Conservation (phyloP, 192 early-diverging fungal genomes). For the Lunasporangiospora selenospora region DNA sequence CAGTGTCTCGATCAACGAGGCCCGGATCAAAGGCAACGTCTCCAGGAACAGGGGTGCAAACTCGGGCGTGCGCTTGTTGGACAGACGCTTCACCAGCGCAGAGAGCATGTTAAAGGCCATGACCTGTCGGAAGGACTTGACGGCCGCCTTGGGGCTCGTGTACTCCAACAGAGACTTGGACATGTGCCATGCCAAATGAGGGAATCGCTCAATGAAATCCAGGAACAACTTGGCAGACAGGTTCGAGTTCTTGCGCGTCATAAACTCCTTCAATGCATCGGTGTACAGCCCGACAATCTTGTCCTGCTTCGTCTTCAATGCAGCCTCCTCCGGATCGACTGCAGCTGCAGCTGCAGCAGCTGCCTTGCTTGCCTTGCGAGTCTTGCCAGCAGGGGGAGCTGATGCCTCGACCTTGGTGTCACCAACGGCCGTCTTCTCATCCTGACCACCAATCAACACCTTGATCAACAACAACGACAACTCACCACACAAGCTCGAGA, state of each 20-base stretch:
- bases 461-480: constrained; percentile 66
- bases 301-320: constrained; percentile 35
- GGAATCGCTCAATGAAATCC: constrained; percentile 65
- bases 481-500: constrained; percentile 58
- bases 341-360: constrained; percentile 8
- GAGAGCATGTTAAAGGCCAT: constrained; percentile 61
- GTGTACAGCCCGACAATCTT: constrained; percentile 61
- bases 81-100: constrained; percentile 49
- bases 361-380: constrained; percentile 13
- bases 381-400: constrained; percentile 29
- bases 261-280: constrained; percentile 70
- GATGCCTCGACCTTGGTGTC: constrained; percentile 33
- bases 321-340: constrained; percentile 16
- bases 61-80: constrained; percentile 46
- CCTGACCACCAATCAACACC: constrained; percentile 59
- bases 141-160: constrained; percentile 55
- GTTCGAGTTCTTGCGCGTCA: constrained; percentile 76
- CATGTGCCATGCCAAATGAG: constrained; percentile 66
- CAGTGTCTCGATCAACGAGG: constrained; percentile 49
- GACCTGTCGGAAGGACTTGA: constrained; percentile 71
- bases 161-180: constrained; percentile 61
- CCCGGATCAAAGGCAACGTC: constrained; percentile 41
- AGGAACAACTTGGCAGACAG: constrained; percentile 76
- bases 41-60: constrained; percentile 44
- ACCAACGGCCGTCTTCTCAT: constrained; percentile 46